Evolutionary conservation across 192 early-diverging fungal species (phyloP), one percentile per base, ranked within the genome.

Genomic region (Borealophlyctis nickersoniae): DNA sequence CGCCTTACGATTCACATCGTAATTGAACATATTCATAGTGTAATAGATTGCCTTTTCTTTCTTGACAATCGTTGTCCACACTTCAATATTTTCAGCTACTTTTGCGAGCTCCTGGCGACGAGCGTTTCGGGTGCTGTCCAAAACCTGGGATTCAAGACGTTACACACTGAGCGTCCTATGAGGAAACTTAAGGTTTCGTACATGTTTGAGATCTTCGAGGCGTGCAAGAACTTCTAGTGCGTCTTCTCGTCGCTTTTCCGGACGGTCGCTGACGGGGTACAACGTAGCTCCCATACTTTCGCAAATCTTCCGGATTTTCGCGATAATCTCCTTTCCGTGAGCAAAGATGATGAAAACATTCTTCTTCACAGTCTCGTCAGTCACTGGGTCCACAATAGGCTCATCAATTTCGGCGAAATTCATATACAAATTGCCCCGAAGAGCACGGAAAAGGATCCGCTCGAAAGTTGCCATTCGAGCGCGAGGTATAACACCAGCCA

Each of bases 11-110:
- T 87, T 91, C 34, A 76, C 77, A 69, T 99, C 97, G 74, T 95
- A 92, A 77, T 91, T 93, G 81, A 98, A 94, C 67, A 88, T 74
- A 69, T 99, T 99, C 87, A 99, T 89, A 33, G 89, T 88, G 73
- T 97, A 90, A 78, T 93, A 98, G 49, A 94, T 91, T 14, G 91
- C 93, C 85, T 99, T 99, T 71, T 99, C 97, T 75, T 98, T 99
- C 71, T 89, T 89, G 51, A 96, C 86, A 36, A 93, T 88, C 4
- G 84, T 90, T 56, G 85, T 86, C 97, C 97, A 99, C 28, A 87
- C 78, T 56, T 86, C 84, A 67, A 97, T 70, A 52, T 89, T 89
- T 64, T 94, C 92, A 1, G 97, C 86, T 19, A 97, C 88, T 49
- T 88, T 85, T 52, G 79, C 67, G 24, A 99, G 78, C 78, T 99